phyloP scores from a whole-genome alignment of 805 yeast species.

The Starmerella vaccinii region DNA sequence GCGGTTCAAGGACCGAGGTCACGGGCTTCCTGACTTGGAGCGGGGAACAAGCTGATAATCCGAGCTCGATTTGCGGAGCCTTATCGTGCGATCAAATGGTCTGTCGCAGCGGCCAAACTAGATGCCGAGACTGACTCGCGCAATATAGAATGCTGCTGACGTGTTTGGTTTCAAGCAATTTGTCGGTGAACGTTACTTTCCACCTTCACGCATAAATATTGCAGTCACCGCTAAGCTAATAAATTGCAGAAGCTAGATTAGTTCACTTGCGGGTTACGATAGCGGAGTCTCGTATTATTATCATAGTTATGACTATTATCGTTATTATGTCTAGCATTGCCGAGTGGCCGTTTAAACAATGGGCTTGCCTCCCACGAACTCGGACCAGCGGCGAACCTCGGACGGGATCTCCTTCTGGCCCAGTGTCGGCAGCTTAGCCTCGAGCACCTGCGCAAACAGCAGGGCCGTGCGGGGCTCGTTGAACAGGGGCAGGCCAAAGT shows the following conservation, averaged over 20 bases:
- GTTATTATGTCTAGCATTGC: too few relatives aligned
- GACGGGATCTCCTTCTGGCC: constrained; percentile 51
- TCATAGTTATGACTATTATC: not conserved
- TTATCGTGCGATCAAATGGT: not conserved
- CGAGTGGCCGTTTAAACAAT: constrained; percentile 32
- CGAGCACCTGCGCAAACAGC: constrained; percentile 75
- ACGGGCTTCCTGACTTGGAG: not conserved
- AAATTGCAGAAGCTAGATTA: not conserved
- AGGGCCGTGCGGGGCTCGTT: constrained; percentile 92
- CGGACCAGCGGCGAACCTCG: constrained; percentile 95
- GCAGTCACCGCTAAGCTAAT: too few relatives aligned
- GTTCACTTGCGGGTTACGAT: not conserved
- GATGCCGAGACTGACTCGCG: too few relatives aligned
- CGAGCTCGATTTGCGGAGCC: not conserved
- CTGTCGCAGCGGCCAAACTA: too few relatives aligned
- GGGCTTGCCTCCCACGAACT: constrained; percentile 88
- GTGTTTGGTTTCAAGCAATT: too few relatives aligned
- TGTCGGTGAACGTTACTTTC: too few relatives aligned
- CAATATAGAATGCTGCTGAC: too few relatives aligned
- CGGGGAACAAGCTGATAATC: constrained; percentile 1
- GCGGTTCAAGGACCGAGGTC: constrained; percentile 5
- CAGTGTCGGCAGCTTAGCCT: constrained; percentile 52
- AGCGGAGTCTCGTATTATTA: not conserved
- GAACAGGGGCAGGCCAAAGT: constrained; percentile 90
- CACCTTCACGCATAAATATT: too few relatives aligned